These are phyloP conservation scores for Tetracentron sinense DNA, from an alignment of 164 flowering plant species.

Conservation along the genomic window DNA sequence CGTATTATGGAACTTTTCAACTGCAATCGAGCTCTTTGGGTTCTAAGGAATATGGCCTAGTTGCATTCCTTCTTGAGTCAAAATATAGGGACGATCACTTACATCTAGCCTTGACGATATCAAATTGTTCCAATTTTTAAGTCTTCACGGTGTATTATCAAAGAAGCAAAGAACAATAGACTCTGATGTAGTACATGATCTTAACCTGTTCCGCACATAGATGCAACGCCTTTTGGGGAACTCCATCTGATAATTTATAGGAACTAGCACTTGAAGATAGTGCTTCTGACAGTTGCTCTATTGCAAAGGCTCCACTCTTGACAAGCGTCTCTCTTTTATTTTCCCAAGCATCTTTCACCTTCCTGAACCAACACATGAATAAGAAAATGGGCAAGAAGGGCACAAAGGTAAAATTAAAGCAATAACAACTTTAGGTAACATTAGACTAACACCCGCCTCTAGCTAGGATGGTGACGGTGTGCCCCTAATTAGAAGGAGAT, in stretches of 20 bases:
- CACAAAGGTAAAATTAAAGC: neutral
- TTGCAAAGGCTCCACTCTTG: conserved; percentile 76
- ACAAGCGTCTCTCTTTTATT: conserved; percentile 60
- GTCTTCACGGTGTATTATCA: neutral
- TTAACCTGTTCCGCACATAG: conserved; percentile 73
- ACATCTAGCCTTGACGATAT: neutral
- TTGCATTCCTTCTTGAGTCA: neutral
- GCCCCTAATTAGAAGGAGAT: too few relatives aligned
- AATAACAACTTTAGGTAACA: neutral
- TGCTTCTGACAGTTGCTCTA: conserved; percentile 86
- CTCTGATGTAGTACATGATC: neutral
- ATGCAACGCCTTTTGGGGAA: conserved; percentile 45
- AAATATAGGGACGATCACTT: too few relatives aligned
- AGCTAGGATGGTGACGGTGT: too few relatives aligned
- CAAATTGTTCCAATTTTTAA: neutral
- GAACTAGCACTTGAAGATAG: conserved; percentile 57
- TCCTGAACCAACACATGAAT: conserved; percentile 36
- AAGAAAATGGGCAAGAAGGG: conserved; percentile 4
- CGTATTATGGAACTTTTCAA: neutral
- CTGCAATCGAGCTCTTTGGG: neutral
- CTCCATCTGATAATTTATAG: conserved; percentile 48
- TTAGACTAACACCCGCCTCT: too few relatives aligned
- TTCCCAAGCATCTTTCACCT: conserved; percentile 92
- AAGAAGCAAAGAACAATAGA: neutral
- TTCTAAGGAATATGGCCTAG: neutral